Evolutionary conservation across 2,329 filamentous ascomycete genomes (phyloP), one percentile per base, ranked within the genome.

Genomic region (Sporothrix dimorphospora): DNA sequence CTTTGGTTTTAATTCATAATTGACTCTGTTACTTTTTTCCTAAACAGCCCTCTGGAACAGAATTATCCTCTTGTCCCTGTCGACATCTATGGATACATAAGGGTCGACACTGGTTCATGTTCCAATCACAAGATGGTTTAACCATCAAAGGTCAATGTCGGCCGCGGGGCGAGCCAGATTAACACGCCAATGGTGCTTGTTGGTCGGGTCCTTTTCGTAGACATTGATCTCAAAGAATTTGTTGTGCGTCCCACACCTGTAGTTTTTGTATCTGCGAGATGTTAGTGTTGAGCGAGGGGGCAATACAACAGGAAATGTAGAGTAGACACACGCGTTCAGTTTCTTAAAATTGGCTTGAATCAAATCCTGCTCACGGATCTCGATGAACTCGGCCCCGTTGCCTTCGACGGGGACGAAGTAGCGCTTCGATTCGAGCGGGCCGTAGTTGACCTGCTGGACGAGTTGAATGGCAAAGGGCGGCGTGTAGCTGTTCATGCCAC

Each of bases 201-300:
- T 85, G 38, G 81, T 72, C 0, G 83, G 82, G 74, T 85, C 78
- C 73, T 83, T 85, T 77, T 85, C 78, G 73, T 86, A 85, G 1
- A 85, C n/a, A 75, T 85, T 86, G 40, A 83, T 30, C 73, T 86
- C 84, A 73, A 85, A 85, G 77, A 85, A 86, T 73, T 80, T 83
- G 73, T 85, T 80, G 74, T 86, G 83, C 1, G 1, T 34, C 0
- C 70, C 73, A 71, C 83, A 85, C 69, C 79, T 83, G 79, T 79
- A 85, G 74, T 85, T 86, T 77, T 85, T 85, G 76, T 80, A 85
- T 6, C 83, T 85, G 63, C 63, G 0, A 40, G 45, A 11, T 38
- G 59, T 63, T 14, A 63, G 38, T 21, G 3, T n/a, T n/a, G n/a
- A n/a, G n/a, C n/a, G n/a, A n/a, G n/a, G n/a, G n/a, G n/a, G n/a